Conservation (phyloP, 1,284 basidiomycete genomes). For the Earliella scabrosa region DNA sequence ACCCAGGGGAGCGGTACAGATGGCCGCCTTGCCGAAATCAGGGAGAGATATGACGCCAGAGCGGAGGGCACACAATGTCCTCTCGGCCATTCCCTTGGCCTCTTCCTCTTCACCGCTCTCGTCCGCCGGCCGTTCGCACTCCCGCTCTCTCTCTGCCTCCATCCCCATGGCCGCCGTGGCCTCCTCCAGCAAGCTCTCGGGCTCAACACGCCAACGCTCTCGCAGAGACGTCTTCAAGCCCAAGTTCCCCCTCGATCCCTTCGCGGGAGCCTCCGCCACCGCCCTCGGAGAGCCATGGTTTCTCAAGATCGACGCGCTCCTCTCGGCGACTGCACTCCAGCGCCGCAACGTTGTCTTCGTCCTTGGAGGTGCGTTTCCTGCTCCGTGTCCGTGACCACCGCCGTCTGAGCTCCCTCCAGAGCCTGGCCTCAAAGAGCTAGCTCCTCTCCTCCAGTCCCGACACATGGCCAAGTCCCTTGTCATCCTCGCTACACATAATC, state of each 20-base stretch:
- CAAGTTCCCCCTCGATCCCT: conserved; percentile 54
- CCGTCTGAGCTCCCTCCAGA: conserved; percentile 36
- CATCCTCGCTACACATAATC: conserved; percentile 53
- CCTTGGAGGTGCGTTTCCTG: conserved; percentile 46
- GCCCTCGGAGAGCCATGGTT: conserved; percentile 41
- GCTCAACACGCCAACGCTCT: conserved; percentile 15
- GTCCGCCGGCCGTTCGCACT: background rate
- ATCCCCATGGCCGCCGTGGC: conserved; percentile 16
- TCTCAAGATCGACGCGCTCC: conserved; percentile 35
- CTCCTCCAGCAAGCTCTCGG: conserved; percentile 21
- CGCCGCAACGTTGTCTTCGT: conserved; percentile 51
- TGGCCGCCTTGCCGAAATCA: conserved; percentile 13
- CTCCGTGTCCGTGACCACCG: background rate
- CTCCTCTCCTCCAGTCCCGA: conserved; percentile 48
- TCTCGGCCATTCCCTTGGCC: background rate
- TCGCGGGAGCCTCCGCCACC: conserved; percentile 33
- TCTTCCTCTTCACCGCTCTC: background rate
- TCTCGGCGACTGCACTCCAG: conserved; percentile 27
- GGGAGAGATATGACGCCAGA: conserved; percentile 21
- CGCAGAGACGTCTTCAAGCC: conserved; percentile 49
- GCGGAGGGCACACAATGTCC: conserved; percentile 8
- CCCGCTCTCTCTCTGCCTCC: background rate
- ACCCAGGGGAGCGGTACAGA: too few relatives aligned
- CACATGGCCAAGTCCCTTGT: conserved; percentile 50
- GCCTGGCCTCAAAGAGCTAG: conserved; percentile 43